Evolutionary conservation across 495 filamentous ascomycete genomes (phyloP).

Genomic region (Talaromyces liani): DNA sequence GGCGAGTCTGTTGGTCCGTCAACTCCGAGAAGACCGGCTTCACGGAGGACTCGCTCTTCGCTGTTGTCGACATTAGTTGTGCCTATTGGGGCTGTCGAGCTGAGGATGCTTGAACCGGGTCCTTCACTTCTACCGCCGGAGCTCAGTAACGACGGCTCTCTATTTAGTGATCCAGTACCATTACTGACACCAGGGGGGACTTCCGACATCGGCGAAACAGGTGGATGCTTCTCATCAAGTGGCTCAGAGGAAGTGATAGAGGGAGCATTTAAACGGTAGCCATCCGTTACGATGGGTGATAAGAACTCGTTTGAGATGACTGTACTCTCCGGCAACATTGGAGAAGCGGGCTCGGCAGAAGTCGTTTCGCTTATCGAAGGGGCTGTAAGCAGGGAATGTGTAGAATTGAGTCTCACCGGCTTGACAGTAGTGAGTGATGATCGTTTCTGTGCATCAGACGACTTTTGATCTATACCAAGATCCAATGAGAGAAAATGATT

Average conservation of each 20-base stretch:
- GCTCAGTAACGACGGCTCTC: conserved; percentile 34
- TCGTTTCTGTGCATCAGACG: conserved; percentile 12
- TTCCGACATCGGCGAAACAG: background rate
- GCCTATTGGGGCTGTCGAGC: conserved; percentile 30
- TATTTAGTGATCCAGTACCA: conserved; percentile 15
- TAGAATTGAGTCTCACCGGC: conserved; percentile 8
- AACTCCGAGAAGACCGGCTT: conserved; percentile 37
- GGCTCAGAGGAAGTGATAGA: conserved; percentile 5
- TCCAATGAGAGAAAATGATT: conserved; percentile 80
- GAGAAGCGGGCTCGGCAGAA: background rate
- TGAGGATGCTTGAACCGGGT: conserved; percentile 27
- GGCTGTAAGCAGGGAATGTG: background rate
- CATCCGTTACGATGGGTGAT: background rate
- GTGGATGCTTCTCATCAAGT: conserved; percentile 1
- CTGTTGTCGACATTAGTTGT: conserved; percentile 34
- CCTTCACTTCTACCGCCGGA: conserved; percentile 30
- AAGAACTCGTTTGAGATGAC: background rate
- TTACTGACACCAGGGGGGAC: too few relatives aligned
- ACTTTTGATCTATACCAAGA: conserved; percentile 61
- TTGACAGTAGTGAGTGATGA: conserved; percentile 10
- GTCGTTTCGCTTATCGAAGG: background rate
- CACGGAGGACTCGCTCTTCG: conserved; percentile 43
- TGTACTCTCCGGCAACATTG: background rate
- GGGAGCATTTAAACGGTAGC: background rate
- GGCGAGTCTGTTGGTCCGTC: conserved; percentile 29